Evolutionary conservation across 2,329 filamentous ascomycete species (phyloP), one percentile per base, ranked within the genome.

Genomic region (Magnaporthiopsis rhizophila): DNA sequence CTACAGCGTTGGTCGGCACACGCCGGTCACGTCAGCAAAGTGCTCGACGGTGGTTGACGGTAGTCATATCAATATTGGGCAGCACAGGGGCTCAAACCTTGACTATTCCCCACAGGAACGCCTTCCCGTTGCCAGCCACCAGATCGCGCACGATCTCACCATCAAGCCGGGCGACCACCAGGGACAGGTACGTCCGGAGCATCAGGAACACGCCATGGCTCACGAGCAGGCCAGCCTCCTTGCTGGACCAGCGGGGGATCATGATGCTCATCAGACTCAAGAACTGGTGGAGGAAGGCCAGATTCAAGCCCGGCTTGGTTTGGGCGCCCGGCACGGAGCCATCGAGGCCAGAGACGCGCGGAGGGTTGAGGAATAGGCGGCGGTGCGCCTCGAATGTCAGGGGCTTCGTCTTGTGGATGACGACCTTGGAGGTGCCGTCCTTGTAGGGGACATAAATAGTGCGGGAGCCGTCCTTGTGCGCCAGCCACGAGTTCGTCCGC

Each of bases 361-460:
- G 93, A 1, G 94, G 93, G 71, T 96, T 95, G 61, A 99, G 81
- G 74, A 99, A 99, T 36, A 99, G 82, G 32, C 96, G 85, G 36
- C 95, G 86, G 77, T 99, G 95, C 7, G 95, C 96, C 81, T 99
- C 94, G 74, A 98, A 99, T 0, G 95, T 99, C 50, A 94, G 89
- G 26, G 88, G 86, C 73, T 97, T 97, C 34, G 93, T 99, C 7
- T 90, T 89, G 73, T 91, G 83, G 68, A 99, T 97, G 65, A 90
- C 89, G 61, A 99, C 94, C 75, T 96, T 96, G 69, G 92, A 90
- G 2, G 92, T 97, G 64, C 87, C 83, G 69, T 92, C 86, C 75
- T 91, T 92, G 76, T 97, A 95, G 2, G 94, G 93, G 34, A 99
- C 95, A 73, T 95, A 98, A 65, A 99, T 95, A 18, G 92, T 96